These are phyloP conservation scores for Emmonsia crescens DNA, from an alignment of 2,329 filamentous ascomycete genomes.

Conservation along the genomic window DNA sequence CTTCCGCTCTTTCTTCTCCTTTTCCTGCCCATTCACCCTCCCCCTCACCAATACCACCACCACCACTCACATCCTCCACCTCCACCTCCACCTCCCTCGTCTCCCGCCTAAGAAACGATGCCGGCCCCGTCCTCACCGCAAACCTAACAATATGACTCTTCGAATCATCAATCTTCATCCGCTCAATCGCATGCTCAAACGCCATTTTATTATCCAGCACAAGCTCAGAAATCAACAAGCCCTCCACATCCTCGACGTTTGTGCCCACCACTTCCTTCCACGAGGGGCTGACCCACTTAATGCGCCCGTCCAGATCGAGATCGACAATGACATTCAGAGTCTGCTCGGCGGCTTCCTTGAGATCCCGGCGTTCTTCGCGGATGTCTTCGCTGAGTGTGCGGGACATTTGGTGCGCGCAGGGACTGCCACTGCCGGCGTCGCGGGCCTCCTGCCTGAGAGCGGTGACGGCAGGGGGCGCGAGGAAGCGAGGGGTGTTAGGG, in stretches of 20 bases:
- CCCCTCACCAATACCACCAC: slow-evolving; percentile 5
- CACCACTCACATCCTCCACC: slow-evolving; percentile 11
- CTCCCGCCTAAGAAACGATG: slow-evolving; percentile 50
- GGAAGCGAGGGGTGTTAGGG: slow-evolving; percentile 21
- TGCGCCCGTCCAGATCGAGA: slow-evolving; percentile 75
- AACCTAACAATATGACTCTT: slow-evolving; percentile 85
- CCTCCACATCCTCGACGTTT: slow-evolving; percentile 58
- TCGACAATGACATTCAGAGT: slow-evolving; percentile 95
- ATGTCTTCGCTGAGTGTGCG: slow-evolving; percentile 75
- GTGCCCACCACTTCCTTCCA: slow-evolving; percentile 92
- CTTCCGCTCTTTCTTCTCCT: slow-evolving; percentile 26
- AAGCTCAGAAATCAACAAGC: slow-evolving; percentile 67
- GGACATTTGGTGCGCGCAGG: slow-evolving; percentile 34
- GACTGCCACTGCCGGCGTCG: slow-evolving; percentile 17
- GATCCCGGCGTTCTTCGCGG: slow-evolving; percentile 81
- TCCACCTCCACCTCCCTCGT: slow-evolving; percentile 18
- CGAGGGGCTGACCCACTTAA: slow-evolving; percentile 93
- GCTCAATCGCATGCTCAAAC: slow-evolving; percentile 75
- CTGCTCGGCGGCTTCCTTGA: slow-evolving; percentile 91
- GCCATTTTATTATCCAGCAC: slow-evolving; percentile 68
- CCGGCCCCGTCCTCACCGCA: slow-evolving; percentile 56
- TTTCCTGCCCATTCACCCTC: slow-evolving; percentile 18
- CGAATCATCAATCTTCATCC: slow-evolving; percentile 86
- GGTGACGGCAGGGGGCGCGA: slow-evolving; percentile 35
- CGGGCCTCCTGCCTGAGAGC: slow-evolving; percentile 36